phyloP scores from a whole-genome alignment of 768 basidiomycete genomes.

The Rhodotorula diobovata region DNA sequence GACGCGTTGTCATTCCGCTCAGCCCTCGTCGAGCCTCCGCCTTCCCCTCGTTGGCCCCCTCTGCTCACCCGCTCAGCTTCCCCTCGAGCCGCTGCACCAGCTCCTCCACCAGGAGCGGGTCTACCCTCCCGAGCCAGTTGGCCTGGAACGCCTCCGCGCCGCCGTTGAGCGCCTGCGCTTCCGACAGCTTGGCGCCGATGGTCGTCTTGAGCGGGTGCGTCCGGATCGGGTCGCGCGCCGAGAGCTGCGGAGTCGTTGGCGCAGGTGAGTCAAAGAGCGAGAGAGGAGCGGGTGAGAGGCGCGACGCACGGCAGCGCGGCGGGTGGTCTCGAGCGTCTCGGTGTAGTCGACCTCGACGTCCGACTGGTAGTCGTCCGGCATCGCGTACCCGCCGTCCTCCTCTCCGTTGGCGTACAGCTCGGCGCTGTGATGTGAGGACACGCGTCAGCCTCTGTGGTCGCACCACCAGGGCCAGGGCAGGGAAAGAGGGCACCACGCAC shows the following conservation, averaged over 20 bases:
- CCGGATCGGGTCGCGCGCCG: conserved; percentile 67
- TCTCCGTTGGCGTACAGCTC: conserved; percentile 22
- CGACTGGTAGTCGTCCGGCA: conserved; percentile 32
- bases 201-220: conserved; percentile 61
- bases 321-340: conserved; percentile 69
- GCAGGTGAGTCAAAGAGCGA: background rate
- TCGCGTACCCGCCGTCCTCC: background rate
- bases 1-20: too few relatives aligned
- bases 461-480: too few relatives aligned
- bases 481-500: conserved; percentile 11
- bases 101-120: conserved; percentile 69
- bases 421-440: background rate
- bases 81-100: conserved; percentile 38
- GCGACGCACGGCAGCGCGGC: conserved; percentile 65
- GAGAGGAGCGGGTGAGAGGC: background rate
- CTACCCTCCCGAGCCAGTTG: conserved; percentile 61
- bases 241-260: conserved; percentile 53
- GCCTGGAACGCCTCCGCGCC: conserved; percentile 61
- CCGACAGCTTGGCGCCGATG: conserved; percentile 58
- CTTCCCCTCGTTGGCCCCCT: background rate
- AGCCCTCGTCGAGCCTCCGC: too few relatives aligned
- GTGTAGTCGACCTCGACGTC: conserved; percentile 52
- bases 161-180: conserved; percentile 61
- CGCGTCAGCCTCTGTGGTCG: background rate
- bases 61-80: conserved; percentile 4